A percentile compares a stretch with the other conserved stretches of the same genome.
These are phyloP conservation scores for Apodospora peruviana DNA, from an alignment of 495 filamentous ascomycete genomes.

Conservation along the genomic window DNA sequence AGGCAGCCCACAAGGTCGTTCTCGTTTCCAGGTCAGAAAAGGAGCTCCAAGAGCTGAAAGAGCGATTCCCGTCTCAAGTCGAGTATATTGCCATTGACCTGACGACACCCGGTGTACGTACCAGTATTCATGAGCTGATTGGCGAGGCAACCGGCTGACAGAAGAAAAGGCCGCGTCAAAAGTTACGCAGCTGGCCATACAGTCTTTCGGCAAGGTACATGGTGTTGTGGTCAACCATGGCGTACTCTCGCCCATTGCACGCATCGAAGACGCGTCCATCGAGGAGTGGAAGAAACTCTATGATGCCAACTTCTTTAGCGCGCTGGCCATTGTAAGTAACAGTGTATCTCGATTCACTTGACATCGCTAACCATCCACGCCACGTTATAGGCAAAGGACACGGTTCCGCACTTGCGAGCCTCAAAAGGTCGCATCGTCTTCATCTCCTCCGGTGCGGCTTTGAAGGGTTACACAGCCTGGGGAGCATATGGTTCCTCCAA, in stretches of 20 bases:
- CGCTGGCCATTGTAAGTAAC: conserved; percentile 61
- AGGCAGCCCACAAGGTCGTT: conserved; percentile 64
- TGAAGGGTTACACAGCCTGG: conserved; percentile 67
- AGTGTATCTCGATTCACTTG: background rate
- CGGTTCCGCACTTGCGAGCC: conserved; percentile 64
- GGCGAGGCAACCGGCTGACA: background rate
- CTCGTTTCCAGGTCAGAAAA: conserved; percentile 65
- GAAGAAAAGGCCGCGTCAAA: conserved; percentile 45
- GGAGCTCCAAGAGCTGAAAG: conserved; percentile 61
- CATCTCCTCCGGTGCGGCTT: conserved; percentile 70
- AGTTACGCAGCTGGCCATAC: conserved; percentile 57
- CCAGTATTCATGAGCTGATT: background rate
- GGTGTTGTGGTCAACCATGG: conserved; percentile 87
- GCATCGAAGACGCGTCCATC: conserved; percentile 54
- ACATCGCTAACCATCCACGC: conserved; percentile 7
- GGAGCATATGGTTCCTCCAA: conserved; percentile 77
- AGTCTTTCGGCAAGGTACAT: conserved; percentile 67
- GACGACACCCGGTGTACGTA: conserved; percentile 50
- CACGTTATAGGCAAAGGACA: conserved; percentile 58
- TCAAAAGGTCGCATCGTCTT: conserved; percentile 66
- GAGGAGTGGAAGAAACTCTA: conserved; percentile 73
- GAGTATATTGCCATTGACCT: conserved; percentile 73
- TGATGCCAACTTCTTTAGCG: conserved; percentile 79
- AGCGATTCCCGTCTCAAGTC: conserved; percentile 60
- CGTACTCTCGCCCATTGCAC: conserved; percentile 69